Evolutionary conservation across 2,329 filamentous ascomycete genomes (phyloP), one percentile per base, ranked within the genome.

Genomic region (Dactylellina leptospora): DNA sequence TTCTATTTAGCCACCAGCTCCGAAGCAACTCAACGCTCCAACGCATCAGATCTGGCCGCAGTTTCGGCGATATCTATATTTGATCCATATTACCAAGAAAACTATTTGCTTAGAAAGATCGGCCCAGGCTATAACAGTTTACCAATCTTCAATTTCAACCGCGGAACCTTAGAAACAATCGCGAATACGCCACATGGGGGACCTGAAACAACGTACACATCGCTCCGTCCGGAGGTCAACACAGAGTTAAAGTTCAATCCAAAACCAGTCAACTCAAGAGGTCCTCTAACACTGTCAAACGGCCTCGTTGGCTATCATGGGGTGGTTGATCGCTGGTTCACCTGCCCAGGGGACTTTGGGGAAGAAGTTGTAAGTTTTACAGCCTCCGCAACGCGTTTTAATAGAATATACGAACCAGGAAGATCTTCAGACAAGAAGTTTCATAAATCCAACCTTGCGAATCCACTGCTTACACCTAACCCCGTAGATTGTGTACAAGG

Each of bases 171-270:
- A 18, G 42, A 56, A 4, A 64, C 60, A 2, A 33, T 56, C 5
- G 60, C 60, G 2, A 48, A 11, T 28, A 18, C 50, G 25, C 61
- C 61, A 30, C 61, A 64, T 11, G 61, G 61, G 10, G 61, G 61
- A 11, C 61, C 61, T 22, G 23, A n/a, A 10, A 44, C 42, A 28
- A 51, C 51, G 6, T 66, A 56, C 27, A 66, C 61, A 9, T 56
- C 42, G 1, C 45, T 40, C 10, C 20, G 42, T 30, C 61, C 51
- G 42, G 36, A 56, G 16, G 61, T 50, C 4, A 28, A 58, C 33
- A 56, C 51, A 0, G 42, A 66, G 36, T 51, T 66, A 8, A 66
- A 40, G 51, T 66, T 66, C 51, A 58, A 66, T 30, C 61, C 61
- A 1, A 13, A 48, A 3, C 30, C 50, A 1, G 51, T 23, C n/a